Evolutionary conservation across 2,329 filamentous ascomycete species (phyloP).

Genomic region (Exserohilum rostratum): DNA sequence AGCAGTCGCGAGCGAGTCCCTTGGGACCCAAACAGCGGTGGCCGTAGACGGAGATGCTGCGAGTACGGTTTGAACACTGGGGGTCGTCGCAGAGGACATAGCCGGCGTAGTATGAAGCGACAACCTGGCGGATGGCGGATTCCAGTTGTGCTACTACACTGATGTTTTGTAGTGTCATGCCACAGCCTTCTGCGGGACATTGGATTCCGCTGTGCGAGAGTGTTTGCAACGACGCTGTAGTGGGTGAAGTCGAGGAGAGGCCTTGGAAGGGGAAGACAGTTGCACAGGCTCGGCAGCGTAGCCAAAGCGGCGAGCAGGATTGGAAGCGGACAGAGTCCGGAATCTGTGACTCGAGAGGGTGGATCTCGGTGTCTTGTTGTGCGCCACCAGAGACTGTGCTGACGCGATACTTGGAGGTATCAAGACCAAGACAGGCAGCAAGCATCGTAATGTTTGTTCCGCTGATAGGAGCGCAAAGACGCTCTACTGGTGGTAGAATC

Average conservation of each 20-base stretch:
- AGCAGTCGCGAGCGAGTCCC: conserved; percentile 82
- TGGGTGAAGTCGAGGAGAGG: conserved; percentile 52
- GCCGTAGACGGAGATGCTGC: conserved; percentile 93
- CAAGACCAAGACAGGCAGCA: conserved; percentile 91
- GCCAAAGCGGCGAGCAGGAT: conserved; percentile 74
- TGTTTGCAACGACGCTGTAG: conserved; percentile 25
- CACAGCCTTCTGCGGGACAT: conserved; percentile 70
- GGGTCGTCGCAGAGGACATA: conserved; percentile 91
- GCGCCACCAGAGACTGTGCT: conserved; percentile 62
- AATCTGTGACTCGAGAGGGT: conserved; percentile 91
- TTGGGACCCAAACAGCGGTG: conserved; percentile 86
- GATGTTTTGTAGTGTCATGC: conserved; percentile 68
- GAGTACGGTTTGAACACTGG: conserved; percentile 82
- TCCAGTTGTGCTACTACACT: conserved; percentile 87
- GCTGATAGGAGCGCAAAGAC: conserved; percentile 92
- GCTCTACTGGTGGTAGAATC: conserved; percentile 96
- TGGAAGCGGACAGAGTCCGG: conserved; percentile 89
- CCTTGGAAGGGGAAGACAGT: conserved; percentile 76
- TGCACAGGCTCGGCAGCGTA: conserved; percentile 85
- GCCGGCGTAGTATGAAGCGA: conserved; percentile 86
- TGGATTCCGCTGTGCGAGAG: conserved; percentile 75
- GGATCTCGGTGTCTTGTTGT: conserved; percentile 61
- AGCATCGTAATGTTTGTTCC: conserved; percentile 90
- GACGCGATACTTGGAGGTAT: conserved; percentile 84
- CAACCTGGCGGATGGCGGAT: conserved; percentile 76